A percentile compares a stretch with the other conserved stretches of the same genome.
phyloP scores from a whole-genome alignment of 805 yeast species.

The Pichia phayaonensis region DNA sequence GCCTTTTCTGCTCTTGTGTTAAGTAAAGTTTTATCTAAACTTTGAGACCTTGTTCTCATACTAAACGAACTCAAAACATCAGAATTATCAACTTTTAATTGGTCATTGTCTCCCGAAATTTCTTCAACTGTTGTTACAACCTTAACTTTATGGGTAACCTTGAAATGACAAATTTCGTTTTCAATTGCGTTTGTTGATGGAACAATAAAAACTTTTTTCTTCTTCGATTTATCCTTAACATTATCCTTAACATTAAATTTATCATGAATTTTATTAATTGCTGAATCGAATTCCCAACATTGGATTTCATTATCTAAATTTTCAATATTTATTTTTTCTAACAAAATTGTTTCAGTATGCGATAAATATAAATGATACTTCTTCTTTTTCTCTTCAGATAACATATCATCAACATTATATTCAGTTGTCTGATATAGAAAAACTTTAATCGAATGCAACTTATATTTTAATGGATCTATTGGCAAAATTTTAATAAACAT shows the following conservation, averaged over 20 bases:
- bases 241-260: neutral
- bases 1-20: slow-evolving; percentile 7
- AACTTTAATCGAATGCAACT: slow-evolving; percentile 18
- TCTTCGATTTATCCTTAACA: neutral
- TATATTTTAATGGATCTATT: slow-evolving; percentile 13
- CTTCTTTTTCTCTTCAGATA: neutral
- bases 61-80: slow-evolving; percentile 10
- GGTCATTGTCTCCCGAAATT: neutral
- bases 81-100: neutral
- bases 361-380: slow-evolving; percentile 5
- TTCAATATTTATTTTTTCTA: slow-evolving; percentile 5
- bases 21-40: slow-evolving; percentile 6
- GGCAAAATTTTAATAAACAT: slow-evolving; percentile 21
- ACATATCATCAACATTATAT: slow-evolving; percentile 6
- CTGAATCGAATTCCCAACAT: slow-evolving; percentile 3
- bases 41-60: slow-evolving; percentile 8
- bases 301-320: slow-evolving; percentile 4
- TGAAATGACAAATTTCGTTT: slow-evolving; percentile 13
- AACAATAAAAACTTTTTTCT: slow-evolving; percentile 9
- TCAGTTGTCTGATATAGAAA: slow-evolving; percentile 19
- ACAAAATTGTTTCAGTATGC: slow-evolving; percentile 15
- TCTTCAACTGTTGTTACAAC: slow-evolving; percentile 9
- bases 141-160: slow-evolving; percentile 19
- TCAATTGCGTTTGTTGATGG: slow-evolving; percentile 17
- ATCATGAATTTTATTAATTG: slow-evolving; percentile 8